These are phyloP conservation scores for Cavenderia fasciculata DNA, from an alignment of 78 protist species.

Conservation along the genomic window DNA sequence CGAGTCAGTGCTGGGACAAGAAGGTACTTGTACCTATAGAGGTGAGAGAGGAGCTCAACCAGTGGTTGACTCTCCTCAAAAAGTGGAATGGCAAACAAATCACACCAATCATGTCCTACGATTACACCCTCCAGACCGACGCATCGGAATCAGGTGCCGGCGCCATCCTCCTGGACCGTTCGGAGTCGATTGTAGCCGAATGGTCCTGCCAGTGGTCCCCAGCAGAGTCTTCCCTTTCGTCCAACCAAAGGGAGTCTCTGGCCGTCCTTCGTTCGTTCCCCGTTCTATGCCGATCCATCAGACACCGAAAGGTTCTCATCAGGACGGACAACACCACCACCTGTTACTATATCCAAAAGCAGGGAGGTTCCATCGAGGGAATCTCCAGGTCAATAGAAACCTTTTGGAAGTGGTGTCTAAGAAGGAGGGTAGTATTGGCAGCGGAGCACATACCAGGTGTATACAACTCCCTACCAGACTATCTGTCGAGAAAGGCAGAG, in stretches of 20 bases:
- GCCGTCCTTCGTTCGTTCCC: not conserved
- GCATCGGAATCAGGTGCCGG: not conserved
- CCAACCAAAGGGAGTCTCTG: not conserved
- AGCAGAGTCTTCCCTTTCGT: not conserved
- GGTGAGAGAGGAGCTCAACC: not conserved
- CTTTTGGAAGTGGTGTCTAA: not conserved
- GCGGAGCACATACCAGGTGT: not conserved
- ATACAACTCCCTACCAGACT: not conserved
- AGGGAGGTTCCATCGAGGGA: not conserved
- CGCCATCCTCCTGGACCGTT: not conserved
- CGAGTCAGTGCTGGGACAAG: no score
- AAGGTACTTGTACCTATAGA: not conserved
- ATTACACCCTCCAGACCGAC: not conserved
- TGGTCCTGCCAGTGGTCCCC: not conserved
- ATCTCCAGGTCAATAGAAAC: not conserved
- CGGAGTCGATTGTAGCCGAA: not conserved
- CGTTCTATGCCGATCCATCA: not conserved
- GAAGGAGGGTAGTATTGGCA: not conserved
- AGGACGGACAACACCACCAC: not conserved
- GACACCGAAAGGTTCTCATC: not conserved
- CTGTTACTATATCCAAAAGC: not conserved
- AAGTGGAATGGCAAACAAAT: not conserved
- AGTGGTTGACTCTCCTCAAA: not conserved
- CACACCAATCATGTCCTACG: not conserved
- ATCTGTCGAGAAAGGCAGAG: not conserved